A percentile compares a stretch with the other conserved stretches of the same genome.
Evolutionary conservation across 208 protist genomes (phyloP).

Genomic region (Leishmania martiniquensis): DNA sequence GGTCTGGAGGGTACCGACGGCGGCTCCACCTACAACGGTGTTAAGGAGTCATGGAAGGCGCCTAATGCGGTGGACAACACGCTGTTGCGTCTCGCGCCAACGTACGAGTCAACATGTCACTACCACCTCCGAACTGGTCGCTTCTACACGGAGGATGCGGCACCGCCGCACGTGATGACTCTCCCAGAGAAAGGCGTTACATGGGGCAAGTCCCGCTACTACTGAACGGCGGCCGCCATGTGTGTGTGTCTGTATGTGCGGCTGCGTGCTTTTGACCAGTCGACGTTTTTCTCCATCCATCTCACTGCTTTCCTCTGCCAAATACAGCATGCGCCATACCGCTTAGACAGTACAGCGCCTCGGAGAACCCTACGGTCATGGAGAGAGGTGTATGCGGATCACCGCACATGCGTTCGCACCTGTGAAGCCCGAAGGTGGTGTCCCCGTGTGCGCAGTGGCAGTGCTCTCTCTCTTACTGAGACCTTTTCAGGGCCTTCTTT

Average conservation of each 20-base stretch:
- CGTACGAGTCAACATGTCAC: constrained; percentile 83
- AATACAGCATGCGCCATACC: not conserved
- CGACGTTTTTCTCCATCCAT: not conserved
- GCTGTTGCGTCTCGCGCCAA: constrained; percentile 62
- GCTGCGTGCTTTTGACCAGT: not conserved
- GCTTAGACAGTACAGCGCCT: not conserved
- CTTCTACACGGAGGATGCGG: constrained; percentile 73
- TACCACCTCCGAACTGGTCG: constrained; percentile 77
- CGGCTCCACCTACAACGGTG: constrained; percentile 66
- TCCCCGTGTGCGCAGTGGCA: not conserved
- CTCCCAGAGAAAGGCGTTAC: constrained; percentile 68
- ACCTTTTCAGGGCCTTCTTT: too few species aligned
- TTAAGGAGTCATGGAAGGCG: constrained; percentile 48
- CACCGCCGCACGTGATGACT: constrained; percentile 56
- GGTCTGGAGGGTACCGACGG: constrained; percentile 49
- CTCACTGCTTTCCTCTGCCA: not conserved
- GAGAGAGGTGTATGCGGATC: not conserved
- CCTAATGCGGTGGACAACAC: constrained; percentile 72
- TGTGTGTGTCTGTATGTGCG: not conserved
- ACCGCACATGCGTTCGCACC: not conserved
- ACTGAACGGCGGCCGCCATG: constrained; percentile 5
- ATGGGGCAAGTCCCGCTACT: constrained; percentile 75
- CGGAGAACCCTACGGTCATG: too few species aligned
- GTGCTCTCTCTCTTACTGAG: too few species aligned
- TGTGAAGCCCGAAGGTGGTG: not conserved